Evolutionary conservation across 2,329 filamentous ascomycete species (phyloP), one percentile per base, ranked within the genome.

Genomic region (Cordyceps tenuipes): DNA sequence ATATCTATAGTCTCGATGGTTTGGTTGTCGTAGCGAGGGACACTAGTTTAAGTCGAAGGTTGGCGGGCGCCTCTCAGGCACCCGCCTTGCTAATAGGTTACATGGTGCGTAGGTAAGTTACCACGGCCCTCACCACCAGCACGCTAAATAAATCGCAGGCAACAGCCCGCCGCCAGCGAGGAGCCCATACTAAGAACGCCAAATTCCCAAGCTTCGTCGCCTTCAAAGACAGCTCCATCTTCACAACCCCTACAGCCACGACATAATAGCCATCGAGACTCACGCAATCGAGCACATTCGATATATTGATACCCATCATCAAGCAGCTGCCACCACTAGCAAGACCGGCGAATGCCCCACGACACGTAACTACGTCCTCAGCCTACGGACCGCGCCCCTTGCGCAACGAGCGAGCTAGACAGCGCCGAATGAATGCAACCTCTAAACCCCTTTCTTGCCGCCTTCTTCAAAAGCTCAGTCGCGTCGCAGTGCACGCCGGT

Each of bases 391-490:
- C 36, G 53, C 53, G 29, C 53, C 53, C 53, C 43, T 36, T 36
- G 53, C 53, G 43, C 53, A 47, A 48, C 29, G 46, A 49, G 29
- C 43, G 31, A 57, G 43, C 55, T 54, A 54, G 39, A 39, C 52
- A 44, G 52, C 52, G 70, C 67, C 72, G 73, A 74, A 70, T 75
- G 73, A 76, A 96, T 96, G 92, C 92, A 92, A 87, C 91, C 94
- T 80, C 83, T 97, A 86, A 99, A 99, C 79, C 94, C 94, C 75
- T 97, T 97, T 78, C 83, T 99, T 76, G 88, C 90, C 81, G 91
- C 93, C 82, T 97, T 99, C 86, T 97, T 97, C 83, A 91, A 91
- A 80, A 97, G 91, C 84, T 86, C 90, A 74, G 83, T 97, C 72
- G 88, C 89, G 68, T 81, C 88, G 69, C 93, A 97, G 86, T 97